Base-by-base conservation (phyloP, 2,329 filamentous ascomycete genomes). In the Talaromyces sp. region DNA sequence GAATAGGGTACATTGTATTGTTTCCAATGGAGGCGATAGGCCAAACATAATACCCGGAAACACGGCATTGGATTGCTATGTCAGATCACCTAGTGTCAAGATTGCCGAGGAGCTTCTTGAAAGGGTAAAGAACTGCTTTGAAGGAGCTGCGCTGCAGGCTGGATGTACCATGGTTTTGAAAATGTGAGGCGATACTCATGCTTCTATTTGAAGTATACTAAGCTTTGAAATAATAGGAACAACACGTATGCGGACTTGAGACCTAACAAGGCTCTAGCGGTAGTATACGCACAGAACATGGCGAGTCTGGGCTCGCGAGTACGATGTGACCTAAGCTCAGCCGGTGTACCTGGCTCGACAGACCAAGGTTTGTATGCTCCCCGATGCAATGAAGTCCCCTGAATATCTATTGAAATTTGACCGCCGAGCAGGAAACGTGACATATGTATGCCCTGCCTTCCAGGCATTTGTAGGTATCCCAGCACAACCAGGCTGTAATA, bases 71-170 rank as follows among this genome's bases (percentile, higher is more conserved):
- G 54, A 43, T 43, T 58, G 54, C 27, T 58, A 58, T 58, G 43
- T 58, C n/a, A 58, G 54, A 41, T 58, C 54, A 41, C n/a, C 35
- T n/a, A 58, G 54, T 58, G 54, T 58, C 13, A 58, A 27, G 14
- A 43, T 58, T 58, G 54, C 54, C 1, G 54, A 58, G 8, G 35
- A 58, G 54, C 54, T 58, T 16, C 35, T 58, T 13, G 54, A 58
- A 22, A 35, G 54, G 7, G 10, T 58, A 14, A 58, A 24, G 35
- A 27, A 24, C 41, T 58, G 54, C 22, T 58, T 58, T 24, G 54
- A 41, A 19, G 52, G 52, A 37, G 54, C 54, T 3, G 54, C 54
- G 35, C 22, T 41, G n/a, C 54, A 58, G 24, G 54, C 54, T 43
- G 54, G 54, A 27, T 58, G 54, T 41, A 43, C 35, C 16, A 58